A percentile compares a stretch with the other conserved stretches of the same genome.
Conservation (phyloP, 441 rosid genomes). For the Syzygium syzygioides region DNA sequence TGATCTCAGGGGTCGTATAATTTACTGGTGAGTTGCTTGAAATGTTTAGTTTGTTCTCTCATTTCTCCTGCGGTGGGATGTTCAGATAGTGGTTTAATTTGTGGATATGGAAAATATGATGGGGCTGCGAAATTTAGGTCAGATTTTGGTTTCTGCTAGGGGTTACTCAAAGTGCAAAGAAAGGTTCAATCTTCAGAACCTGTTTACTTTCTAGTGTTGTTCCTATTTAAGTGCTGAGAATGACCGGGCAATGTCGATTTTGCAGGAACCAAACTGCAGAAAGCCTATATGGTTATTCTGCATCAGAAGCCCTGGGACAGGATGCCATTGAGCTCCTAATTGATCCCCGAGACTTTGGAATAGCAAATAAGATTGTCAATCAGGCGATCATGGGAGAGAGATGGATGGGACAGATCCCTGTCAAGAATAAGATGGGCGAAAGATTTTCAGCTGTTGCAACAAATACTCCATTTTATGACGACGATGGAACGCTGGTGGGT, state of each 20-base stretch:
- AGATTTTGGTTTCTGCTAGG: slow-evolving; percentile 1
- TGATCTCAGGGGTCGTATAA: slow-evolving; percentile 49
- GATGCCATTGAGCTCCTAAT: slow-evolving; percentile 57
- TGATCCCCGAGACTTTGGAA: slow-evolving; percentile 44
- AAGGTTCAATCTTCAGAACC: neutral
- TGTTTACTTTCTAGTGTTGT: neutral
- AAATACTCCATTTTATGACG: slow-evolving; percentile 74
- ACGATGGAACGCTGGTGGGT: slow-evolving; percentile 67
- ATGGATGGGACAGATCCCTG: slow-evolving; percentile 86
- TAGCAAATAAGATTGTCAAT: slow-evolving; percentile 42
- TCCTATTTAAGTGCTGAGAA: neutral
- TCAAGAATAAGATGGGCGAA: slow-evolving; percentile 63
- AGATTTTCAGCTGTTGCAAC: slow-evolving; percentile 55
- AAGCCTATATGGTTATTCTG: slow-evolving; percentile 68
- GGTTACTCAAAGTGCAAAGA: neutral
- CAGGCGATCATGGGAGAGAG: slow-evolving; percentile 61
- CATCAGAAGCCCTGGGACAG: slow-evolving; percentile 72
- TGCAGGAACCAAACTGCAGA: slow-evolving; percentile 89
- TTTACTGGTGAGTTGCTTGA: slow-evolving; percentile 57
- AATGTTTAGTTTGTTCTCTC: slow-evolving; percentile 1
- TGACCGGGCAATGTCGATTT: slow-evolving; percentile 3
- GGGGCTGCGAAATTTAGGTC: neutral
- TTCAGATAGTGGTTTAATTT: neutral
- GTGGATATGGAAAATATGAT: neutral
- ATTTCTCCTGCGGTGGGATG: neutral